phyloP scores from a whole-genome alignment of 2,329 filamentous ascomycete genomes.

The Exophiala alcalophila region DNA sequence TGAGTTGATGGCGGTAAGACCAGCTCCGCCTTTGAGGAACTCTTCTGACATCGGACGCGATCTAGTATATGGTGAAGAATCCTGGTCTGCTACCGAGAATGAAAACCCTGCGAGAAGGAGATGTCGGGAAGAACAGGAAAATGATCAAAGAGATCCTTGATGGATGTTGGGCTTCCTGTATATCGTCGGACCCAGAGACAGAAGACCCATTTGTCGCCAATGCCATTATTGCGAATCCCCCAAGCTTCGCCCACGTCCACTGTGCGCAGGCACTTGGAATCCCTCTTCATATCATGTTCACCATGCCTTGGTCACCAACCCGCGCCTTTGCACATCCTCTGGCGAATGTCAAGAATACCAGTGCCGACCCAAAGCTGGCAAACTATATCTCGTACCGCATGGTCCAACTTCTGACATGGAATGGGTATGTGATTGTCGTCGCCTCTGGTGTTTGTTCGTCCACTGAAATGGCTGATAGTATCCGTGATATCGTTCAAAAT shows the following conservation, averaged over 20 bases:
- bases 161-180: constrained; percentile 42
- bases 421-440: constrained; percentile 38
- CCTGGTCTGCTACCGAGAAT: constrained; percentile 43
- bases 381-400: constrained; percentile 50
- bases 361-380: constrained; percentile 33
- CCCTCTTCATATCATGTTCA: constrained; percentile 53
- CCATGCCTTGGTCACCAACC: constrained; percentile 52
- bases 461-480: constrained; percentile 25
- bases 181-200: constrained; percentile 34
- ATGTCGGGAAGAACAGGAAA: constrained; percentile 34
- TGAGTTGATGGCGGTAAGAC: constrained; percentile 44
- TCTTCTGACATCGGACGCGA: not conserved
- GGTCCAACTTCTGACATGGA: constrained; percentile 52
- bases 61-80: constrained; percentile 49
- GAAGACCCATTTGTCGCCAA: constrained; percentile 51
- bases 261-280: constrained; percentile 51
- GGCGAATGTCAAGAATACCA: constrained; percentile 45
- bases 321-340: constrained; percentile 49
- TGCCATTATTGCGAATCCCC: constrained; percentile 55
- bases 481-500: constrained; percentile 48
- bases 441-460: not conserved
- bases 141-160: constrained; percentile 40
- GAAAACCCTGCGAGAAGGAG: constrained; percentile 38
- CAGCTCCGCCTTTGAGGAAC: not conserved
- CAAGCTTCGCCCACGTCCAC: constrained; percentile 53